Base-by-base conservation (phyloP, 2,329 filamentous ascomycete species). In the Pseudopyricularia javanii region DNA sequence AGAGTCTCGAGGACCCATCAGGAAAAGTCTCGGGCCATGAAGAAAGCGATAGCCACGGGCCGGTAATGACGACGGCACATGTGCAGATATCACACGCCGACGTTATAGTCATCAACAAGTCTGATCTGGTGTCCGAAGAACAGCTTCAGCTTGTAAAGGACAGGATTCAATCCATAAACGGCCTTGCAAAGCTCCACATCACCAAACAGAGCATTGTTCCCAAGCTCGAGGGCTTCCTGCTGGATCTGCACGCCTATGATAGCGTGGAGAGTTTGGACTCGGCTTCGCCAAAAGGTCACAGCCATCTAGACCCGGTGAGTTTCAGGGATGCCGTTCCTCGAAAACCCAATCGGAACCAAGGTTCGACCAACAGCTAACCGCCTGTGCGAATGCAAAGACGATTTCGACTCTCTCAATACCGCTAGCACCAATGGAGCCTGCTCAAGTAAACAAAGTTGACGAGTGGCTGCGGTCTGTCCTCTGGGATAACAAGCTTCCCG, bases 81-180 rank as follows among this genome's bases (percentile, higher is more conserved):
- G 78, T 97, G 49, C 93, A 98, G 63, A 95, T 98, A 55, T 96
- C 90, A 1, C 91, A 98, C 62, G 93, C 93, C 7, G 93, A 98
- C 68, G 89, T 97, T 8, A 79, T 98, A 47, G 81, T 98, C 37
- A 80, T 98, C 60, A 98, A 98, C 71, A 98, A 98, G 67, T 76
- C 84, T 3, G 93, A 98, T 63, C 74, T 96, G 3, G 90, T 97
- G 3, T 80, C 76, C 6, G 65, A 76, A 1, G 70, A 78, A 7
- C 82, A 95, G 60, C 75, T 97, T 1, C 68, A 79, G n/a, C 68
- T 64, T 0, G 87, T 96, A 7, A 77, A 75, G 56, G 74, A 79
- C 15, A 79, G 93, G 47, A 83, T 97, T 52, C 72, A 77, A 53
- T 85, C 88, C 5, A 97, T 98, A 66, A 98, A 98, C 64, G 86